phyloP scores from a whole-genome alignment of 768 basidiomycete genomes.

The Boletus rubescentipes region DNA sequence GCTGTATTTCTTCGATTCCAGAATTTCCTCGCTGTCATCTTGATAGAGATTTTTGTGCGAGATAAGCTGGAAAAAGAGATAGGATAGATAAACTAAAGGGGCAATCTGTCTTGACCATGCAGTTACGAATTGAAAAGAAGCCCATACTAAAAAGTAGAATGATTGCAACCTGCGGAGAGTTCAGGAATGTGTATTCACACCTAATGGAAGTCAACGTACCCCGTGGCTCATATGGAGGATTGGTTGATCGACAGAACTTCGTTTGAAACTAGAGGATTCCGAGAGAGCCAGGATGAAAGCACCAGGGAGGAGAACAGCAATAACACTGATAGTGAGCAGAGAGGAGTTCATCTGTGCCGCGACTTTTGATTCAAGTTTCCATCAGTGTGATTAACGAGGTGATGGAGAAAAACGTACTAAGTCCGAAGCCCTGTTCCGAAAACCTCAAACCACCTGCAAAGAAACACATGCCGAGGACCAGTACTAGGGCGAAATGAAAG shows the following conservation, averaged over 20 bases:
- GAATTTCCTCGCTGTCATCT: conserved; percentile 39
- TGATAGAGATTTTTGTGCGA: conserved; percentile 75
- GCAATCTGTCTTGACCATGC: background rate
- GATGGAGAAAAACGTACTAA: conserved; percentile 44
- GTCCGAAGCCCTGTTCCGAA: conserved; percentile 72
- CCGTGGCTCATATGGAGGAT: conserved; percentile 77
- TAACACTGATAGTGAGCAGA: conserved; percentile 72
- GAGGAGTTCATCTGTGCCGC: conserved; percentile 75
- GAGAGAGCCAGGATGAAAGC: conserved; percentile 70
- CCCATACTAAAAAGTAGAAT: conserved; percentile 72
- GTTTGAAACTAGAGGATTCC: no score
- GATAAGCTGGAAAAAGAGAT: conserved; percentile 77
- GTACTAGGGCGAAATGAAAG: conserved; percentile 45
- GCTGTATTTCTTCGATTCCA: conserved; percentile 40
- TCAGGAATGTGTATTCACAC: conserved; percentile 6
- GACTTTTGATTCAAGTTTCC: conserved; percentile 38
- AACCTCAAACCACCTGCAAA: conserved; percentile 77
- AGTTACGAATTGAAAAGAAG: background rate
- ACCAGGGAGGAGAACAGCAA: conserved; percentile 73
- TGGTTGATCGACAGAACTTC: conserved; percentile 25
- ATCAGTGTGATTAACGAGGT: background rate
- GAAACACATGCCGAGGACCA: conserved; percentile 83
- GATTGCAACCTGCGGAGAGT: conserved; percentile 56
- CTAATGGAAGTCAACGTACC: conserved; percentile 38
- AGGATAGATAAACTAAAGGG: conserved; percentile 64